Conservation (phyloP, 2,329 filamentous ascomycete genomes). For the Leptographium lundbergii region DNA sequence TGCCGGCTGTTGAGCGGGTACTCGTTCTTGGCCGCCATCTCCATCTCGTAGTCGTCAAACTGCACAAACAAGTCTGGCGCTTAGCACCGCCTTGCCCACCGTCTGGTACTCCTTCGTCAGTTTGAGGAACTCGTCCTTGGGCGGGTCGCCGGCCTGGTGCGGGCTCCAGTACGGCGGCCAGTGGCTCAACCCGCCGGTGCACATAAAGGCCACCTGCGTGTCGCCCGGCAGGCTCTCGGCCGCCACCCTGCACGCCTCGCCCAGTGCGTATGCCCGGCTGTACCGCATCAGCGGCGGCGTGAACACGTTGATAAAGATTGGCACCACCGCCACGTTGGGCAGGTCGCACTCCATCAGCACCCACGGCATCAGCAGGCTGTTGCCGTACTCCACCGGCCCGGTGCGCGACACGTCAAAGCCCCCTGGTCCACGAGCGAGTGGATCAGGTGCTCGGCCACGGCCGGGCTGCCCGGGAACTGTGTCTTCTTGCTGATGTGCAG, state of each 20-base stretch:
- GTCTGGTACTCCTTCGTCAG: slow-evolving; percentile 13
- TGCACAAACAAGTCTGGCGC: slow-evolving; percentile 9
- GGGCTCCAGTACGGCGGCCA: slow-evolving; percentile 12
- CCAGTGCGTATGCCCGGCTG: slow-evolving; percentile 17
- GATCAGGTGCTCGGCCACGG: slow-evolving; percentile 10
- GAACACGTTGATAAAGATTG: slow-evolving; percentile 11
- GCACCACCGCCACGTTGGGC: slow-evolving; percentile 6
- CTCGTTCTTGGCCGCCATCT: slow-evolving; percentile 11
- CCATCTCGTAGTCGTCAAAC: slow-evolving; percentile 11
- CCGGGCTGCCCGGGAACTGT: slow-evolving; percentile 7
- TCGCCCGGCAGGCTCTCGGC: slow-evolving; percentile 9
- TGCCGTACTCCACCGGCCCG: slow-evolving; percentile 9
- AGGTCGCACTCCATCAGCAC: slow-evolving; percentile 9
- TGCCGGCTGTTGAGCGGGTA: slow-evolving; percentile 12
- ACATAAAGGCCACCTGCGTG: slow-evolving; percentile 9
- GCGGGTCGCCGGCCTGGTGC: slow-evolving; percentile 9
- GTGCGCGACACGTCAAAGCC: slow-evolving; percentile 10
- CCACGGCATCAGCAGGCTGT: slow-evolving; percentile 11
- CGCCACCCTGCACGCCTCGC: slow-evolving; percentile 16
- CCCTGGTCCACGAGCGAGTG: slow-evolving; percentile 9
- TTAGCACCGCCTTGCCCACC: slow-evolving; percentile 9
- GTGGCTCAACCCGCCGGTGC: slow-evolving; percentile 9
- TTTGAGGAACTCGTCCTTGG: slow-evolving; percentile 10
- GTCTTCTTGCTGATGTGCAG: slow-evolving; percentile 9
- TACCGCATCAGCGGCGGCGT: slow-evolving; percentile 14